Evolutionary conservation across 768 basidiomycete species (phyloP), one percentile per base, ranked within the genome.

Genomic region (Pisolithus marmoratus): DNA sequence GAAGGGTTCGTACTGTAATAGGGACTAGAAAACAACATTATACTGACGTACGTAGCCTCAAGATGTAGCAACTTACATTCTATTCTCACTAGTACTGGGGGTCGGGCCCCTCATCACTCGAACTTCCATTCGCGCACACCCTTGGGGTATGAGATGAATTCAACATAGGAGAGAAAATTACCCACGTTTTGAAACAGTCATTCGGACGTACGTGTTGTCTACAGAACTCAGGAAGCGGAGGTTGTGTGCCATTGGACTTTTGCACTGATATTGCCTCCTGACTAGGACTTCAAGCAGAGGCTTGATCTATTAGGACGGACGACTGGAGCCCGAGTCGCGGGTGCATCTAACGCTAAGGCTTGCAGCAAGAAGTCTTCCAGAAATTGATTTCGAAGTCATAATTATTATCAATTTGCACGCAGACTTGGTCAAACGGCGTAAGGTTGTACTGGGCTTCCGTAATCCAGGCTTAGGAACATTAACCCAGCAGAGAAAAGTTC

Each of bases 351-450:
- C 75, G 19, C 65, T 96, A 51, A 71, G 73, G 51, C 74, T 83
- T 37, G 81, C 85, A 4, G 80, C 83, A 47, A 70, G 76, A 36
- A 94, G 94, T 68, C 72, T 98, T 22, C 78, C 78, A n/a, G 75
- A 77, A 45, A 77, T 90, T 23, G 80, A 83, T 43, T 70, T 87
- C 43, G 74, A 75, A 37, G 81, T 80, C 2, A 26, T 3, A 7
- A 7, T 4, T 26, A 82, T 82, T 17, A 72, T 82, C 37, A 79
- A 90, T 44, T 71, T 91, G 50, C 82, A 76, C 20, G 84, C 94
- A 90, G 87, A 94, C 62, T 65, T 90, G 38, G 68, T 97, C 61
- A 87, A 83, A 68, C 90, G 90, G 82, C 82, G 83, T 52, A 82
- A 88, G 60, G 69, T 94, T 27, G 75, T 96, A 36, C 61, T 97